phyloP scores from a whole-genome alignment of 352 stramenopile genomes.

The Pythium insidiosum region DNA sequence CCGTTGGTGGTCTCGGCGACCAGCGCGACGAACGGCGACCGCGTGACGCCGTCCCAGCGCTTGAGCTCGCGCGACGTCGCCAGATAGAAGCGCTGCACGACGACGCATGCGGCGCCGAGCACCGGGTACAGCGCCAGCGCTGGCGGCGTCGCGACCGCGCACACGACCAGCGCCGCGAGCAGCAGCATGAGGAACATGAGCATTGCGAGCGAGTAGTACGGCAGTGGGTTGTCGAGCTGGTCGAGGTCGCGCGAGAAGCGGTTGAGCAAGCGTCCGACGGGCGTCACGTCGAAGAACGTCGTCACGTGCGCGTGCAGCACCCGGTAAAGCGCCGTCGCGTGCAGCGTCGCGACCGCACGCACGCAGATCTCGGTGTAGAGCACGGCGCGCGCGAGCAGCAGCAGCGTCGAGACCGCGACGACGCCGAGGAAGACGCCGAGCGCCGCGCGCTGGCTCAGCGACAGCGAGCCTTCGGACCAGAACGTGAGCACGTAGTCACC shows the following conservation, averaged over 20 bases:
- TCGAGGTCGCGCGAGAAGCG: too few species aligned
- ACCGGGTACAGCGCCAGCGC: slow-evolving; percentile 28
- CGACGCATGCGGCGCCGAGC: slow-evolving; percentile 2
- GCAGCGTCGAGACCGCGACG: slow-evolving; percentile 16
- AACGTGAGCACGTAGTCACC: slow-evolving; percentile 18
- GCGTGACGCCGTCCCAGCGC: slow-evolving; percentile 75
- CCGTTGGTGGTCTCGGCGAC: slow-evolving; percentile 84
- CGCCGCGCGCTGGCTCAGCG: slow-evolving; percentile 1
- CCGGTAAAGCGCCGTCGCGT: too few species aligned
- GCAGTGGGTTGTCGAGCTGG: too few species aligned
- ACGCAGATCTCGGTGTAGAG: too few species aligned
- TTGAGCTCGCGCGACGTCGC: slow-evolving; percentile 67
- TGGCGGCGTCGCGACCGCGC: slow-evolving; percentile 10
- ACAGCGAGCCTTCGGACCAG: slow-evolving; percentile 15
- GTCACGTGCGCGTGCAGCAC: too few species aligned
- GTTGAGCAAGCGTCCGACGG: too few species aligned
- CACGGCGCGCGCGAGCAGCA: slow-evolving; percentile 7
- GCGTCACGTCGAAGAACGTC: too few species aligned
- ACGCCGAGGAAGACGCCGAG: slow-evolving; percentile 13
- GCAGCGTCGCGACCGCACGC: too few species aligned
- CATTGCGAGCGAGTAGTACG: slow-evolving; percentile 9
- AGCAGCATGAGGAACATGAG: slow-evolving; percentile 12
- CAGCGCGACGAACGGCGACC: slow-evolving; percentile 81
- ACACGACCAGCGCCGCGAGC: slow-evolving; percentile 15
- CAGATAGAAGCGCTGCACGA: slow-evolving; percentile 59